Base-by-base conservation (phyloP, 2,329 filamentous ascomycete species). In the Tolypocladium nubicola region DNA sequence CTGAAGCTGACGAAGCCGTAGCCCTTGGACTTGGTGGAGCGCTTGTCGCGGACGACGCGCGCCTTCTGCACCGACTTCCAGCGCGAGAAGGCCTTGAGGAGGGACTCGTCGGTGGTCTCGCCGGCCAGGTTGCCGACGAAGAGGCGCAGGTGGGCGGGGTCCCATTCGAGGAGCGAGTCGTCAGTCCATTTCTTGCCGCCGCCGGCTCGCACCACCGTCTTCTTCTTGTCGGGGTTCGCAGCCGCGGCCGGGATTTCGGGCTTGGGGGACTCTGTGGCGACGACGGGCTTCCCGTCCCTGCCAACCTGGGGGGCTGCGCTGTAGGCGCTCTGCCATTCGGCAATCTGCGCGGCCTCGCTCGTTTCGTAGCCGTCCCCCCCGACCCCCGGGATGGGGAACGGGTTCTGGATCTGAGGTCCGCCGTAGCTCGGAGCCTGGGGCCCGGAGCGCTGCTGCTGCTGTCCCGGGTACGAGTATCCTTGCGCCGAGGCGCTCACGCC, bases 101-200 rank as follows among this genome's bases (percentile, higher is more conserved):
- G 80, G 1, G 90, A 94, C 57, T 99, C 94, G 71, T 99, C 94
- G 1, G 94, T 99, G 37, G 96, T 94, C 76, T 99, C 94, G 64
- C 94, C 94, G 45, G 94, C 94, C 55, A 99, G 82, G 71, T 99
- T 99, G 62, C 94, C 94, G 19, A 97, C 91, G 71, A 97, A 97
- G 49, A 99, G 84, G 40, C 94, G 90, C 67, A 96, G 89, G 70
- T 99, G 94, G 35, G 88, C 83, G 1, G 93, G 93, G 68, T 97
- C 92, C 94, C 94, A 99, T 70, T 97, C 94, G 2, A 97, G 82
- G 4, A 99, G 82, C 0, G 88, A 83, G 57, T 89, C 81, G 70
- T 99, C 94, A 30, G 88, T 87, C 94, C 94, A 99, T 58, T 85
- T 88, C 76, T 96, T 90, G 57, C 94, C 94, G 60, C 94, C 94